Conservation (phyloP, 139 green algal genomes). For the Microglena sp. region DNA sequence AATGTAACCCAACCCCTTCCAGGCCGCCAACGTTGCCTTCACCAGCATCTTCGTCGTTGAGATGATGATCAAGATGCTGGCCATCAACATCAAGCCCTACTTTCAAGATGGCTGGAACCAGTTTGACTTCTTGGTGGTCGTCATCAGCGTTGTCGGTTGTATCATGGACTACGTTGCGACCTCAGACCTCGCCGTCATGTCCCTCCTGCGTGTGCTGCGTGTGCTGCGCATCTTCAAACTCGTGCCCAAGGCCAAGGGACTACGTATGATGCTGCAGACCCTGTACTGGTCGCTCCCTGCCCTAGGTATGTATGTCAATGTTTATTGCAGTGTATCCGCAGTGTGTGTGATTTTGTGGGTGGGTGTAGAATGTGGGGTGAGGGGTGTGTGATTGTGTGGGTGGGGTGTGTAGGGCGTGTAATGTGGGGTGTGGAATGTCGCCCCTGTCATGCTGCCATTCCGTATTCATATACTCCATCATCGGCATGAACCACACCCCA, state of each 20-base stretch:
- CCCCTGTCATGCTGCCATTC: conserved; percentile 52
- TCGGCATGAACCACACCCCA: no score
- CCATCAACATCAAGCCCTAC: conserved; percentile 31
- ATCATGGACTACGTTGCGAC: conserved; percentile 8
- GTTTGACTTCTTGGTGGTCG: conserved; percentile 59
- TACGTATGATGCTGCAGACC: conserved; percentile 30
- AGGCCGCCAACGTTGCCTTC: no score
- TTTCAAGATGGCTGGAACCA: conserved; percentile 52
- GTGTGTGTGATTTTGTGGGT: no score
- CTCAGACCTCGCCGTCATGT: conserved; percentile 33
- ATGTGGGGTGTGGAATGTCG: no score
- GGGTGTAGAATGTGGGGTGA: no score
- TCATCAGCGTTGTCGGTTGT: conserved; percentile 24
- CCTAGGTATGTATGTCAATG: conserved; percentile 59
- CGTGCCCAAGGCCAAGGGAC: conserved; percentile 42
- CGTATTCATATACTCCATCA: conserved; percentile 72
- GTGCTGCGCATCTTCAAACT: conserved; percentile 27
- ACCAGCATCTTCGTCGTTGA: conserved; percentile 51
- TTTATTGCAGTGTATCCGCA: no score
- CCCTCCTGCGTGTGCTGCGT: conserved; percentile 52
- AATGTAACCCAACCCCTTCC: no score
- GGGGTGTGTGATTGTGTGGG: no score
- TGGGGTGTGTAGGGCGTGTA: no score
- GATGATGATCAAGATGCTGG: conserved; percentile 38
- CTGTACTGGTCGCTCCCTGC: conserved; percentile 22